Percentiles rank a stretch among this genome's conserved stretches.
These are phyloP conservation scores for Ophiostoma ulmi DNA, from an alignment of 2,329 filamentous ascomycete species.

Conservation along the genomic window DNA sequence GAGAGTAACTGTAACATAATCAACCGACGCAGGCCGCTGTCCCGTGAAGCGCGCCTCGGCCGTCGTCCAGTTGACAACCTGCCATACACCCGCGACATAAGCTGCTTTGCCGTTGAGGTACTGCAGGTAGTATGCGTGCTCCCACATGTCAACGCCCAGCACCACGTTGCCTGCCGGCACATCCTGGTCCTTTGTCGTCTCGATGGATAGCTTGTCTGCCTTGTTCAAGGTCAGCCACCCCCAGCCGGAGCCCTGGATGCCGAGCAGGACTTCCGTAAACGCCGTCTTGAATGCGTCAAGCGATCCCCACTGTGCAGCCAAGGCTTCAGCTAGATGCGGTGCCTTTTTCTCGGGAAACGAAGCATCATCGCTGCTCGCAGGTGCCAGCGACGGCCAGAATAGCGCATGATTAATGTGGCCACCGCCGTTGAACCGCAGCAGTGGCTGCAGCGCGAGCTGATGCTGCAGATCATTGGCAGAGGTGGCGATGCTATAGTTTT, in stretches of 20 bases:
- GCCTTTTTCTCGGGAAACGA: conserved; percentile 44
- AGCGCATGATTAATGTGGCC: conserved; percentile 63
- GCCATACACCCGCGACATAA: conserved; percentile 72
- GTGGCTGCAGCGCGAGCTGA: conserved; percentile 57
- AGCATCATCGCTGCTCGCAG: conserved; percentile 54
- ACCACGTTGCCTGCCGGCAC: conserved; percentile 47
- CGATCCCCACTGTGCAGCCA: conserved; percentile 61
- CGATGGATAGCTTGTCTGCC: conserved; percentile 58
- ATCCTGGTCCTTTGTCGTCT: conserved; percentile 81
- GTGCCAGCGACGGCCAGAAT: conserved; percentile 66
- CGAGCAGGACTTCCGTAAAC: conserved; percentile 61
- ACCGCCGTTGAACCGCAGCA: conserved; percentile 62
- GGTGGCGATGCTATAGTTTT: conserved; percentile 60
- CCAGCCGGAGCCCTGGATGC: conserved; percentile 80
- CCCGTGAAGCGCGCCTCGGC: conserved; percentile 54
- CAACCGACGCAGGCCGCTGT: not conserved
- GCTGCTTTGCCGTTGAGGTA: conserved; percentile 71
- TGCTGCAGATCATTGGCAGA: conserved; percentile 50
- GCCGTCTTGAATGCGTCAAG: conserved; percentile 62
- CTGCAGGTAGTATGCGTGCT: conserved; percentile 87
- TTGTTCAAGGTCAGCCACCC: conserved; percentile 59
- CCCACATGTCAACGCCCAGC: conserved; percentile 84
- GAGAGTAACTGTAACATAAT: not conserved
- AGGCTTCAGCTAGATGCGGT: conserved; percentile 49
- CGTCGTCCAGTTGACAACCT: conserved; percentile 71